These are phyloP conservation scores for Colletotrichum orchidophilum DNA, from an alignment of 2,329 filamentous ascomycete species.

Conservation along the genomic window DNA sequence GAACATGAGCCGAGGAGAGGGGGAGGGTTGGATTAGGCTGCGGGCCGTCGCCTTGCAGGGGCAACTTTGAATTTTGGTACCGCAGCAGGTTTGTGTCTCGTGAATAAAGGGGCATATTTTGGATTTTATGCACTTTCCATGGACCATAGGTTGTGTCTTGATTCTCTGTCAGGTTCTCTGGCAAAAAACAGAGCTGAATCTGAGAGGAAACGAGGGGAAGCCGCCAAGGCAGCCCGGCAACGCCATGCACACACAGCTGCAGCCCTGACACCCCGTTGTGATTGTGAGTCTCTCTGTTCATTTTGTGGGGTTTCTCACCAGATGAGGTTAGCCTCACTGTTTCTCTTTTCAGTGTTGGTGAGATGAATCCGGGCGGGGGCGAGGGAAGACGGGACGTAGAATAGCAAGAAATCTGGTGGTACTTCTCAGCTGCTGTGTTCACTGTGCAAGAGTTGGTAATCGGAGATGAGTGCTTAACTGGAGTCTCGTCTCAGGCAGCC, in stretches of 20 bases:
- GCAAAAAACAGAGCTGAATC: background rate
- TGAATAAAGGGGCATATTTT: background rate
- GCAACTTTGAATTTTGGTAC: background rate
- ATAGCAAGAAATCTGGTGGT: background rate
- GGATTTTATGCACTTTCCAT: background rate
- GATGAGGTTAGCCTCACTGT: conserved; percentile 7
- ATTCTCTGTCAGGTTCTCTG: background rate
- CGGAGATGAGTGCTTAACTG: background rate
- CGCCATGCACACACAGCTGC: conserved; percentile 9
- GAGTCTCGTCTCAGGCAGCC: background rate
- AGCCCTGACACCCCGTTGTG: conserved; percentile 5
- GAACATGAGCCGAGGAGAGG: background rate
- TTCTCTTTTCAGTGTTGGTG: background rate
- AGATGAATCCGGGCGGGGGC: background rate
- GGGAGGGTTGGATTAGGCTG: background rate
- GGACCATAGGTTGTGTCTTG: too few species aligned
- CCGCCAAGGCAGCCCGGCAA: conserved; percentile 14
- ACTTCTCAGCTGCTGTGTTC: background rate
- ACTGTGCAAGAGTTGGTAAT: background rate
- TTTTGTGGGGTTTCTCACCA: background rate
- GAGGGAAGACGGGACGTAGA: background rate
- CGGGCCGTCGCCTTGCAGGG: background rate
- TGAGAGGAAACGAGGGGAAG: background rate
- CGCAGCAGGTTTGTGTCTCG: background rate
- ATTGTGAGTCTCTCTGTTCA: background rate